Evolutionary conservation across 2,329 filamentous ascomycete species (phyloP).

Genomic region (Curvularia sp.): DNA sequence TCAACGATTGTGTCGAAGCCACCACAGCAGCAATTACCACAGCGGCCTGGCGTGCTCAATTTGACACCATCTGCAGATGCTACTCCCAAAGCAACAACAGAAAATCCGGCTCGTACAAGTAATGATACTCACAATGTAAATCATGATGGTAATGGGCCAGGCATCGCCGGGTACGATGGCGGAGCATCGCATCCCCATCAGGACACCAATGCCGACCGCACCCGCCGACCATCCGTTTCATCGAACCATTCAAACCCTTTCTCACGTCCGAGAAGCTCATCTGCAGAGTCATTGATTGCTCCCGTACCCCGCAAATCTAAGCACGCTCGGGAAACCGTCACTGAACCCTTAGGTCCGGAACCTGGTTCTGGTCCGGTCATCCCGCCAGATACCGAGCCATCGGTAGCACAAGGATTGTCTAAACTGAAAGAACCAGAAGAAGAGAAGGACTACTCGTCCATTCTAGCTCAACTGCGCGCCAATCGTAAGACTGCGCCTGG

Average conservation of each 20-base stretch:
- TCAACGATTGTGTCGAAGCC: slow-evolving; percentile 25
- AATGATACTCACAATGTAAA: slow-evolving; percentile 16
- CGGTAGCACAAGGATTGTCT: slow-evolving; percentile 14
- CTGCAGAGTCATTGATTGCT: slow-evolving; percentile 30
- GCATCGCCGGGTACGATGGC: slow-evolving; percentile 30
- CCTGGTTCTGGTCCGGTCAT: slow-evolving; percentile 29
- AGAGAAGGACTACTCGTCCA: slow-evolving; percentile 43
- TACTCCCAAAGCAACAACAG: slow-evolving; percentile 31
- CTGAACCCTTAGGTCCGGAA: slow-evolving; percentile 30
- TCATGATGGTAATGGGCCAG: slow-evolving; percentile 22
- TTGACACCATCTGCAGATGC: slow-evolving; percentile 32
- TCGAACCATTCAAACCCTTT: slow-evolving; percentile 30
- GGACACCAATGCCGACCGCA: slow-evolving; percentile 41
- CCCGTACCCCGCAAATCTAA: slow-evolving; percentile 23
- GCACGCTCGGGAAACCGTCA: slow-evolving; percentile 19
- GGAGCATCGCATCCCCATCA: slow-evolving; percentile 36
- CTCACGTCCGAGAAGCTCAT: slow-evolving; percentile 28
- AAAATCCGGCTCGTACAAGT: slow-evolving; percentile 21
- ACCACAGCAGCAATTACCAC: slow-evolving; percentile 21
- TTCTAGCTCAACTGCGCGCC: slow-evolving; percentile 42
- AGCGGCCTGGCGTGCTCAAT: slow-evolving; percentile 33
- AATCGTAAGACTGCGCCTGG: slow-evolving; percentile 37
- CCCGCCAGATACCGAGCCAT: slow-evolving; percentile 25
- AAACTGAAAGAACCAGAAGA: slow-evolving; percentile 22
- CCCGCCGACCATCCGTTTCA: slow-evolving; percentile 40